Evolutionary conservation across 306 rosid species (phyloP), one percentile per base, ranked within the genome.

Genomic region (Betula pendula): DNA sequence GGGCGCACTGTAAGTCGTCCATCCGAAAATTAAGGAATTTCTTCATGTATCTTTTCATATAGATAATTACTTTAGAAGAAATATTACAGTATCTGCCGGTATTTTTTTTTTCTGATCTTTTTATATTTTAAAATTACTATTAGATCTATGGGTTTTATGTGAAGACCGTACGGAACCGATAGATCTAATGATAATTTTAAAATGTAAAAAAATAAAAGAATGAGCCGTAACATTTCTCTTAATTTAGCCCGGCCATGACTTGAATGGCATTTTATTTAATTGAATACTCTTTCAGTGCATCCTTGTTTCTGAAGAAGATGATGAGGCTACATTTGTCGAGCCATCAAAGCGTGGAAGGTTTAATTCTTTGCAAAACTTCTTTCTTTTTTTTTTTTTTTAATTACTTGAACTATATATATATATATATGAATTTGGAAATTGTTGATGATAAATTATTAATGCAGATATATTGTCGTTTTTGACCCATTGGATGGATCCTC

Each of bases 241-340:
- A 38, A 59, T 29, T 40, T 29, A 17, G 33, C 8, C 47, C 0
- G 24, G n/a, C n/a, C n/a, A 8, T 65, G 2, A 13, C 3, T 3
- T n/a, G n/a, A 15, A 35, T 33, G 2, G 8, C 14, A 55, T 48
- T 48, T 48, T 55, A 12, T 55, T 33, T 33, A 8, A 3, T 65
- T 33, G 27, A 15, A 40, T 71, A n/a, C 75, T 47, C 70, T 58
- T 84, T 66, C 88, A 90, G 97, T 71, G 90, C 84, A 87, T 95
- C 75, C 90, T 95, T 81, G 97, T 95, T 55, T 95, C 98, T 0
- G 98, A 95, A 79, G 98, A 95, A 90, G 97, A 95, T 63, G 98
- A 95, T 72, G 93, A 89, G 0, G 97, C 98, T 42, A 92, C 80
- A 19, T 80, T 90, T 62, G 98, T 95, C 65, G 97, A 95, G 65